A percentile compares a stretch with the other conserved stretches of the same genome.
phyloP scores from a whole-genome alignment of 2,329 filamentous ascomycete species.

The Byssochlamys sp. region DNA sequence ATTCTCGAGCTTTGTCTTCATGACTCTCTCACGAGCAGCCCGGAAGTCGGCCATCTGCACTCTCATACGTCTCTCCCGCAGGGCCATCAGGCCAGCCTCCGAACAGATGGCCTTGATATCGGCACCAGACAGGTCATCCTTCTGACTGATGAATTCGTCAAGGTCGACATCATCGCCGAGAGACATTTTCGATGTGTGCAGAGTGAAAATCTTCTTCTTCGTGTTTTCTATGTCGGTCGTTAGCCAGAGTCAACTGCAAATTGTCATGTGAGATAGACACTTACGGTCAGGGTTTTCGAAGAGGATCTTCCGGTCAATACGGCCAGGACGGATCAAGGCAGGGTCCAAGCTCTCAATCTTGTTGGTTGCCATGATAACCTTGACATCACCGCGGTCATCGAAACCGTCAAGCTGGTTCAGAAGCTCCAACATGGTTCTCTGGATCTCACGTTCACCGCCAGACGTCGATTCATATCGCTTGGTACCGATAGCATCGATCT shows the following conservation, averaged over 20 bases:
- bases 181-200: conserved; percentile 98
- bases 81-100: conserved; percentile 85
- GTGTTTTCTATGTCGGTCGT: conserved; percentile 57
- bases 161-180: conserved; percentile 93
- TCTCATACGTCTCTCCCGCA: conserved; percentile 90
- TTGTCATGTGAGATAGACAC: conserved; percentile 15
- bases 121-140: conserved; percentile 91
- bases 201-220: conserved; percentile 92
- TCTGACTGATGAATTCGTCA: conserved; percentile 96
- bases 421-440: conserved; percentile 95
- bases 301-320: conserved; percentile 95
- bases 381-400: conserved; percentile 95
- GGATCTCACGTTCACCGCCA: conserved; percentile 91
- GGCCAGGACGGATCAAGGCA: conserved; percentile 86
- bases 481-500: conserved; percentile 97
- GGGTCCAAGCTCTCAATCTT: conserved; percentile 98
- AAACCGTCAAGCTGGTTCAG: conserved; percentile 98
- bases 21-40: conserved; percentile 78
- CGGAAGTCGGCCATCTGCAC: conserved; percentile 99
- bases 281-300: conserved; percentile 63
- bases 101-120: conserved; percentile 99
- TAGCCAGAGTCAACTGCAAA: conserved; percentile 9
- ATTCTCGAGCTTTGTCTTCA: conserved; percentile 97
- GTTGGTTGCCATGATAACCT: conserved; percentile 99
- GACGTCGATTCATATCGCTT: conserved; percentile 98